Base-by-base conservation (phyloP, 2,329 filamentous ascomycete species). In the Fusarium sp. region DNA sequence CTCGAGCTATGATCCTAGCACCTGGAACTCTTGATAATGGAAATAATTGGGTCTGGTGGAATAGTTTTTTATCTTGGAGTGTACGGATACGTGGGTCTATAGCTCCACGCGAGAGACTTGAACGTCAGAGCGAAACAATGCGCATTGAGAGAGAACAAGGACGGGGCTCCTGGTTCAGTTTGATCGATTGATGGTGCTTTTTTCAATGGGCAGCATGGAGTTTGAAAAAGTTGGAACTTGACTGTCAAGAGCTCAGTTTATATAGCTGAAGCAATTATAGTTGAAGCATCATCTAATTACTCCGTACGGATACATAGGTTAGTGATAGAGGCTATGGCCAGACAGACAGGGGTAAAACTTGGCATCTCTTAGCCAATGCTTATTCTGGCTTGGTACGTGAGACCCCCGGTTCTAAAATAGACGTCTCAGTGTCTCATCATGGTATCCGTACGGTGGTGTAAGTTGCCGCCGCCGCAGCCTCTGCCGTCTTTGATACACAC, bases 31-130 rank as follows among this genome's bases (percentile, higher is more conserved):
- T 54, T 37, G 35, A 27, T 65, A 52, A 57, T 53, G 65, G 56
- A 54, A 65, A 68, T 62, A 69, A 68, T 60, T 68, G 65, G 65
- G 61, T 33, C 51, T 57, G 50, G 44, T 33, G 60, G 45, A 23
- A 56, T 62, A 25, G 47, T 15, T 43, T 44, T 30, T 32, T 17
- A 27, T 46, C 52, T 41, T 46, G 40, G 39, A 37, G 19, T 41
- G 35, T 52, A 30, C n/a, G n/a, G n/a, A n/a, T n/a, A n/a, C 27
- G 61, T 64, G 61, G 61, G 60, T 64, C 45, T 22, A 44, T 37
- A 37, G 35, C 35, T 37, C 35, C 35, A 37, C 7, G 40, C 17
- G 35, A 47, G 43, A 43, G 13, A 41, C 35, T 33, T 39, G 23
- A 30, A 45, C 41, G 40, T 62, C 56, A 56, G 23, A 33, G 27